Percentiles rank a stretch among this genome's conserved stretches.
Evolutionary conservation across 345 rosid species (phyloP).

Genomic region (Pistacia vera): DNA sequence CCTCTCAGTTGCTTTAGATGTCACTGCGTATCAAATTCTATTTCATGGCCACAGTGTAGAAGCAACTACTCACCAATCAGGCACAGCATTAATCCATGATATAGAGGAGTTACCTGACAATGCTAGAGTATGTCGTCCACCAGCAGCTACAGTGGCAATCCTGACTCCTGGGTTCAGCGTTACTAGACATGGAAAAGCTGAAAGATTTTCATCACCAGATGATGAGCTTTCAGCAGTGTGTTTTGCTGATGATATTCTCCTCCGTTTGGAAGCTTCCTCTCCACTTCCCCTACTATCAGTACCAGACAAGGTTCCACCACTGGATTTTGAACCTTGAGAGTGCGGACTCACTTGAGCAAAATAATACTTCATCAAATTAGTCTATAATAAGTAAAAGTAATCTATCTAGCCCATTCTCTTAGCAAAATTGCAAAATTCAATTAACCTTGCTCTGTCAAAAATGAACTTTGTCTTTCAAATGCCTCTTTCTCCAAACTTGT

Average conservation of each 20-base stretch:
- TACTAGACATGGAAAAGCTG: constrained; percentile 92
- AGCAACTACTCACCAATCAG: constrained; percentile 11
- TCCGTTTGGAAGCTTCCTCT: constrained; percentile 70
- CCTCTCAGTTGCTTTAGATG: constrained; percentile 22
- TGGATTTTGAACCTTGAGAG: constrained; percentile 57
- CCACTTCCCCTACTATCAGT: constrained; percentile 50
- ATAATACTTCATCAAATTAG: constrained; percentile 17
- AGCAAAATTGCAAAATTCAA: constrained; percentile 9
- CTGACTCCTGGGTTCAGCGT: constrained; percentile 86
- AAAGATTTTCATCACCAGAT: constrained; percentile 63
- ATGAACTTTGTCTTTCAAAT: constrained; percentile 55
- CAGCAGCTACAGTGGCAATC: constrained; percentile 82
- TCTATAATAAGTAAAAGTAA: constrained; percentile 20
- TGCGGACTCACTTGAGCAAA: constrained; percentile 55
- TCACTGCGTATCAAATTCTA: constrained; percentile 16
- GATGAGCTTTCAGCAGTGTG: constrained; percentile 82
- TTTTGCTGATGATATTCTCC: constrained; percentile 64
- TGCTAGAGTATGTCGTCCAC: constrained; percentile 95
- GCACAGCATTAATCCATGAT: constrained; percentile 12
- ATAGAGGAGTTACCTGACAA: constrained; percentile 66
- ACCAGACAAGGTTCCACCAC: constrained; percentile 47
- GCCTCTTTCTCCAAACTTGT: constrained; percentile 50
- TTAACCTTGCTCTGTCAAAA: constrained; percentile 73
- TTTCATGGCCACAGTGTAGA: constrained; percentile 10
- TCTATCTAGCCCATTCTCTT: background rate